phyloP scores from a whole-genome alignment of 1,139 yeast species.

The Taphrina wiesneri region DNA sequence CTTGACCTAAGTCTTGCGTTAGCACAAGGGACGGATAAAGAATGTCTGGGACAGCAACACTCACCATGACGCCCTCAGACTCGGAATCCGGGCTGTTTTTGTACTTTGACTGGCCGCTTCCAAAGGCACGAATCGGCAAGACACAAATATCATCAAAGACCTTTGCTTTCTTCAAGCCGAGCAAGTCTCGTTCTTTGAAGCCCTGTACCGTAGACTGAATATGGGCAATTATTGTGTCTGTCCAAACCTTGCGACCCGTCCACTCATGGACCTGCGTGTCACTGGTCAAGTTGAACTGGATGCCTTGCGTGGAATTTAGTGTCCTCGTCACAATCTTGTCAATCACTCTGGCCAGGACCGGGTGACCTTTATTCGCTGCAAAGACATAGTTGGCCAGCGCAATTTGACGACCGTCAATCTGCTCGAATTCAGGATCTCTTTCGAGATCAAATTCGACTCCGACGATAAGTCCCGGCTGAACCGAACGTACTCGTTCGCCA shows the following conservation, averaged over 20 bases:
- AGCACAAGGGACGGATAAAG: background rate
- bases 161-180: constrained; percentile 64
- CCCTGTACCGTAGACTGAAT: constrained; percentile 43
- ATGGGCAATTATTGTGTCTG: constrained; percentile 75
- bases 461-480: constrained; percentile 31
- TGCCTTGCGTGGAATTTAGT: constrained; percentile 46
- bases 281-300: constrained; percentile 54
- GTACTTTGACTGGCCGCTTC: constrained; percentile 21
- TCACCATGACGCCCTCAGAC: constrained; percentile 14
- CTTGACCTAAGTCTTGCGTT: background rate
- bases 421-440: constrained; percentile 2
- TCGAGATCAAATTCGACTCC: constrained; percentile 33
- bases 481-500: constrained; percentile 5
- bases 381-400: constrained; percentile 60
- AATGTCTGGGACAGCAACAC: background rate
- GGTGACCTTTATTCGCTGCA: constrained; percentile 85
- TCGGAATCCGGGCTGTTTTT: constrained; percentile 19
- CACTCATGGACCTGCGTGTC: constrained; percentile 76
- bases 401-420: constrained; percentile 17
- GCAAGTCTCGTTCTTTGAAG: constrained; percentile 57
- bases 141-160: constrained; percentile 79
- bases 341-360: constrained; percentile 76
- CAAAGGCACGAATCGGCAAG: constrained; percentile 56
- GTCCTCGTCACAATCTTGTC: constrained; percentile 79
- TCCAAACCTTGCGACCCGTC: constrained; percentile 97